Conservation (phyloP, 495 filamentous ascomycete genomes). For the Bacidia rubella region DNA sequence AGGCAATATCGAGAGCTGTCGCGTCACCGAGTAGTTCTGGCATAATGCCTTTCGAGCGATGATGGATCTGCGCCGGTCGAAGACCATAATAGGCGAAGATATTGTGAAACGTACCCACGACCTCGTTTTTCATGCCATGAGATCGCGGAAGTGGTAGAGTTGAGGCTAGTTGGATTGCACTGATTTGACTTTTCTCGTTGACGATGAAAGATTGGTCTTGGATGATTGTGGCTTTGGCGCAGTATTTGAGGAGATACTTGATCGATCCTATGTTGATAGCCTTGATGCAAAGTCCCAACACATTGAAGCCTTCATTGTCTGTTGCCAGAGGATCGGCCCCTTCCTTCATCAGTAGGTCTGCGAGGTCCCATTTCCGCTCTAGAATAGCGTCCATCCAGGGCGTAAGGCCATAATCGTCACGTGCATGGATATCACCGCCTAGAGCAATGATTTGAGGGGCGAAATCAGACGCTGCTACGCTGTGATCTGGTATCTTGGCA, state of each 20-base stretch:
- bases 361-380: slow-evolving; percentile 20
- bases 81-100: slow-evolving; percentile 10
- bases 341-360: slow-evolving; percentile 14
- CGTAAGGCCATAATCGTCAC: slow-evolving; percentile 11
- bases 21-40: no score
- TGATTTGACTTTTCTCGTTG: slow-evolving; percentile 16
- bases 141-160: slow-evolving; percentile 8
- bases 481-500: slow-evolving; percentile 18
- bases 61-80: slow-evolving; percentile 14
- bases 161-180: slow-evolving; percentile 17
- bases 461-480: slow-evolving; percentile 11
- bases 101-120: slow-evolving; percentile 15
- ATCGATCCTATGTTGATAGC: slow-evolving; percentile 18
- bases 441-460: slow-evolving; percentile 15
- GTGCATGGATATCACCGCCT: slow-evolving; percentile 8
- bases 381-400: slow-evolving; percentile 20
- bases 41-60: slow-evolving; percentile 17
- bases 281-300: slow-evolving; percentile 18
- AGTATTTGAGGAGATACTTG: slow-evolving; percentile 20
- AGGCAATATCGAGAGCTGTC: slow-evolving; percentile 19
- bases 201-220: slow-evolving; percentile 14
- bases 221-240: slow-evolving; percentile 8
- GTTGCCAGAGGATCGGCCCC: slow-evolving; percentile 16
- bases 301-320: slow-evolving; percentile 17
- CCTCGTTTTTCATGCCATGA: slow-evolving; percentile 20